Evolutionary conservation across 1,284 basidiomycete genomes (phyloP), one percentile per base, ranked within the genome.

Genomic region (Apiotrichum akiyoshidainum): DNA sequence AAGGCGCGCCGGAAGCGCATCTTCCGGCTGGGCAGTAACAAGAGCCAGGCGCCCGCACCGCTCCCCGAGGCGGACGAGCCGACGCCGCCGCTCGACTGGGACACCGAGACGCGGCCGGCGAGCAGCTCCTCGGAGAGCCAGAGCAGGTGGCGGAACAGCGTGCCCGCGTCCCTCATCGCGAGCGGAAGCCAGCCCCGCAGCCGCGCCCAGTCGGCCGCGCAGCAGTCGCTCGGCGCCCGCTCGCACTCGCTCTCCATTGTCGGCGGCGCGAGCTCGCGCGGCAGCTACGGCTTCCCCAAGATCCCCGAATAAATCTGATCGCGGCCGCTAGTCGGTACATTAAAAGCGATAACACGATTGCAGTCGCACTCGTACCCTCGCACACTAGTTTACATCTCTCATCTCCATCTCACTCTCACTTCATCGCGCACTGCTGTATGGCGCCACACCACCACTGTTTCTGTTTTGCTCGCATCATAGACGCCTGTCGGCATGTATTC

Each of bases 1-100:
- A 91, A 88, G 70, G 92, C 89, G 10, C 84, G 80, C 67, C 81
- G 92, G 55, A 92, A 90, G 72, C 83, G 92, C 46, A 86, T 83
- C 16, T 87, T 87, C 69, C 82, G 83, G 19, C 73, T 94, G 16
- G 86, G 87, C 0, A 80, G 40, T 81, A n/a, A 46, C 51, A 54
- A 45, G 22, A 52, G 12, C 34, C 35, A 41, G 37, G 37, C 50
- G 19, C 49, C 34, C 45, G 48, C 35, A 12, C 44, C 26, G 8
- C 55, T 53, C 19, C 55, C 55, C 10, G 63, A 61, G 42, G 34
- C 54, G 16, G 58, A 64, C 41, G 60, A 58, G 17, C 26, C 46
- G 41, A 64, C 65, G 5, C 61, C 65, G 8, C 60, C 64, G 42
- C 58, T 60, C 39, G 62, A 58, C 51, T 60, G 44, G 48, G 55